Evolutionary conservation across 2,329 filamentous ascomycete genomes (phyloP).

Genomic region (Stromatinia cepivora): DNA sequence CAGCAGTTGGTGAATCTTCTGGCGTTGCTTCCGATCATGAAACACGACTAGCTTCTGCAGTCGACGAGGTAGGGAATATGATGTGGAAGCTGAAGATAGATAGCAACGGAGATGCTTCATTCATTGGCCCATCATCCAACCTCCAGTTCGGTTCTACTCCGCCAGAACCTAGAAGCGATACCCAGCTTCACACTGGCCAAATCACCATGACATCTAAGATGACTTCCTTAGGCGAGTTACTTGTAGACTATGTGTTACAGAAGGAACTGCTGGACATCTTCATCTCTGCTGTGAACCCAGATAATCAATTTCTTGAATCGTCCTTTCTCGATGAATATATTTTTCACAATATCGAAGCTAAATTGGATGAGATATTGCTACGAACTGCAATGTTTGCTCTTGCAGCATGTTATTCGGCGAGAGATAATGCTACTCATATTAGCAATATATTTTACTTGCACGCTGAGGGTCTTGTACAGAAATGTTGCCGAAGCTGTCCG

Average conservation of each 20-base stretch:
- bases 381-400: conserved; percentile 9
- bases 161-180: neutral
- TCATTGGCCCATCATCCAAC: neutral
- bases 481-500: neutral
- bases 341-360: neutral
- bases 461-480: neutral
- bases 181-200: neutral
- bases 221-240: neutral
- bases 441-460: conserved; percentile 5
- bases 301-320: neutral
- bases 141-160: neutral
- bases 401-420: neutral
- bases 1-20: neutral
- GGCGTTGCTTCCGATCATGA: neutral
- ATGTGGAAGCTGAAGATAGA: conserved; percentile 4
- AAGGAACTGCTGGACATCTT: neutral
- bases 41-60: neutral
- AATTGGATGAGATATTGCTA: conserved; percentile 4
- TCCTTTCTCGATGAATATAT: neutral
- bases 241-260: neutral
- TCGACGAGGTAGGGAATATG: conserved; percentile 2
- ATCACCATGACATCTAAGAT: neutral
- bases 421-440: conserved; percentile 1
- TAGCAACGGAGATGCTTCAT: neutral
- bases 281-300: neutral